Conservation (phyloP, 2,329 filamentous ascomycete genomes). For the Exutisphaerella laricina region DNA sequence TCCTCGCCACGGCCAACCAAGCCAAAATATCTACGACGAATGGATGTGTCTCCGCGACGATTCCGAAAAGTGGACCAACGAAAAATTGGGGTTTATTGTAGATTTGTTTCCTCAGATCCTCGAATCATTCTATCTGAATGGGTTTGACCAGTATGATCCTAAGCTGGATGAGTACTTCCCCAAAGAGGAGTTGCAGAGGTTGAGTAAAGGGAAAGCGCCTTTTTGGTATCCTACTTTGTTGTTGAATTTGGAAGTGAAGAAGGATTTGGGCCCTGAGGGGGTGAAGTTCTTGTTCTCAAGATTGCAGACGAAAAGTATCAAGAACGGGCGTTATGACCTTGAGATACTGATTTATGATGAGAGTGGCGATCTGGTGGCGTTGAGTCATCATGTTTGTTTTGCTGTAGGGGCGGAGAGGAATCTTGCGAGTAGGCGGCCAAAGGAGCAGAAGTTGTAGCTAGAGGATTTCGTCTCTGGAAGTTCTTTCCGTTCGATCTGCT, state of each 20-base stretch:
- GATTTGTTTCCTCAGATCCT: slow-evolving; percentile 66
- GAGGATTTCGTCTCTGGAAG: too few species aligned
- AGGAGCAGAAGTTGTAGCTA: slow-evolving; percentile 25
- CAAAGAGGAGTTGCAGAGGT: slow-evolving; percentile 22
- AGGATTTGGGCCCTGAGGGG: slow-evolving; percentile 60
- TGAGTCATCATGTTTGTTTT: slow-evolving; percentile 63
- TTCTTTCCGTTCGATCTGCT: too few species aligned
- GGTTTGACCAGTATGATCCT: slow-evolving; percentile 32
- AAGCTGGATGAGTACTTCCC: slow-evolving; percentile 19
- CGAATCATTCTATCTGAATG: slow-evolving; percentile 40
- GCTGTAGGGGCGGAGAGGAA: slow-evolving; percentile 61
- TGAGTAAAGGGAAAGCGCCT: slow-evolving; percentile 29
- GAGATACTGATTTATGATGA: slow-evolving; percentile 64
- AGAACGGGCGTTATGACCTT: slow-evolving; percentile 67
- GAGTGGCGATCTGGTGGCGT: slow-evolving; percentile 57
- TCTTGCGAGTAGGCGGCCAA: slow-evolving; percentile 46
- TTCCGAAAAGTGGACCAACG: slow-evolving; percentile 59
- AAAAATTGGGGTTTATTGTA: slow-evolving; percentile 57
- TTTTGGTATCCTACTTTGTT: slow-evolving; percentile 74
- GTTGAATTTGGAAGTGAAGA: slow-evolving; percentile 73
- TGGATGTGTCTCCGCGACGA: slow-evolving; percentile 61
- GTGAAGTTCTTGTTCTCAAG: slow-evolving; percentile 67
- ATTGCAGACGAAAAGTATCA: slow-evolving; percentile 59
- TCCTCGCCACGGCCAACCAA: slow-evolving; percentile 43
- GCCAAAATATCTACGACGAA: slow-evolving; percentile 50